Base-by-base conservation (phyloP, 2,329 filamentous ascomycete species). In the Sarocladium oryzae region DNA sequence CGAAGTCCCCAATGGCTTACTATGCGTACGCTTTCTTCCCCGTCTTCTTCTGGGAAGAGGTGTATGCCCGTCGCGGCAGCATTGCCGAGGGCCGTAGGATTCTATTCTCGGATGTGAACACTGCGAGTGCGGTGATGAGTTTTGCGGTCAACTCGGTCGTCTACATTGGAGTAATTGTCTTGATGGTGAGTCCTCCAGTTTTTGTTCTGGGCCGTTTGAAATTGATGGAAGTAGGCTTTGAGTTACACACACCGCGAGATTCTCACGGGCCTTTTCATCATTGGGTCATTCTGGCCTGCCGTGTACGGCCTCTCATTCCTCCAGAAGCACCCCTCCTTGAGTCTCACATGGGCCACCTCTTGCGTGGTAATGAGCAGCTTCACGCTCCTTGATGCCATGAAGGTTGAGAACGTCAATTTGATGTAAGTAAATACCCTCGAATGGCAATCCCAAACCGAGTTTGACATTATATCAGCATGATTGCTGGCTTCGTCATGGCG, bases 21-120 rank as follows among this genome's bases (percentile, higher is more conserved):
- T 99, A 97, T 62, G 81, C 82, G 2, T 99, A 99, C 65, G 88
- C 86, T 1, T 80, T 95, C 59, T 99, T 99, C 66, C 93, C 93
- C 0, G 84, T 96, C 2, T 79, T 89, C 52, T 97, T 99, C 71
- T 99, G 93, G 93, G 92, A 96, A 67, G 91, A 96, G 62, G 88
- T 96, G 0, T 92, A 86, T 66, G 88, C 88, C 2, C 82, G 87
- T 24, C 79, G 90, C 52, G 75, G 77, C 41, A 88, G 88, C 37
- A 67, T 96, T 11, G 61, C 70, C 5, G 77, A 83, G 55, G 91
- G 90, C 2, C 75, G 78, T 49, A 77, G 76, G 56, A 75, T 80
- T 48, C 71, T 97, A 8, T 84, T 96, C 57, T 77, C 80, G 1
- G 78, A 91, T 57, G 70, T 91, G 37, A 74, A 78, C 51, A 83